These are phyloP conservation scores for Diaporthe batatas DNA, from an alignment of 2,329 filamentous ascomycete genomes.

Conservation along the genomic window DNA sequence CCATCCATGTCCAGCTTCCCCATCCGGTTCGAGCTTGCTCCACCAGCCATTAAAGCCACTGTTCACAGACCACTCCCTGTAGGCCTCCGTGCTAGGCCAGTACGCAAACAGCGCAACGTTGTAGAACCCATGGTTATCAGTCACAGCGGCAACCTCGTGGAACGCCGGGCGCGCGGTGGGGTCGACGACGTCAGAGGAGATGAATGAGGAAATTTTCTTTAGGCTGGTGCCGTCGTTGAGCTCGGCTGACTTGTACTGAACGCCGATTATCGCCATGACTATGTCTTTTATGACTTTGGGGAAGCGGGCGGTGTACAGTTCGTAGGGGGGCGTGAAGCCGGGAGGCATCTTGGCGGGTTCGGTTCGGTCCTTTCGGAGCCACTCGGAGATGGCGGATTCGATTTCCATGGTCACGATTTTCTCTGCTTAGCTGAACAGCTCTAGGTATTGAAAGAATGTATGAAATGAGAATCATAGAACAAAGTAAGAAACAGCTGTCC, in stretches of 20 bases:
- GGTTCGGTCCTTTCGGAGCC: neutral
- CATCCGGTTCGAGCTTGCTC: constrained; percentile 47
- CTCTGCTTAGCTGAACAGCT: too few species aligned
- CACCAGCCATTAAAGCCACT: constrained; percentile 57
- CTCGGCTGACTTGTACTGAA: neutral
- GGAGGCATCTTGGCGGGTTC: neutral
- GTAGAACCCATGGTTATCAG: constrained; percentile 49
- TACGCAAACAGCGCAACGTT: constrained; percentile 56
- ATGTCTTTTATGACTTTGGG: neutral
- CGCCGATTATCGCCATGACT: constrained; percentile 9
- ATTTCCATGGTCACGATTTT: neutral
- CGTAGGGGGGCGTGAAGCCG: constrained; percentile 1
- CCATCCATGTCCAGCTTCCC: constrained; percentile 51
- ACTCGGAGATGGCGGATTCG: neutral
- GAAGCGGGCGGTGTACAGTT: constrained; percentile 1
- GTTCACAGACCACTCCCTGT: constrained; percentile 50
- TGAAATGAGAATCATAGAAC: too few species aligned
- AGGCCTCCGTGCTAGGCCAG: constrained; percentile 51
- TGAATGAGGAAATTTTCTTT: neutral
- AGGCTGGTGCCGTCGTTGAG: constrained; percentile 17
- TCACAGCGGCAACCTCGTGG: constrained; percentile 52
- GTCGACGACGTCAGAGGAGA: neutral
- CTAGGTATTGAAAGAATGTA: too few species aligned
- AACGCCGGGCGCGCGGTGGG: constrained; percentile 35
- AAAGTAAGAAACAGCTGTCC: neutral